phyloP scores from a whole-genome alignment of 2,329 filamentous ascomycete species.

The Trichoderma afroharzianum region DNA sequence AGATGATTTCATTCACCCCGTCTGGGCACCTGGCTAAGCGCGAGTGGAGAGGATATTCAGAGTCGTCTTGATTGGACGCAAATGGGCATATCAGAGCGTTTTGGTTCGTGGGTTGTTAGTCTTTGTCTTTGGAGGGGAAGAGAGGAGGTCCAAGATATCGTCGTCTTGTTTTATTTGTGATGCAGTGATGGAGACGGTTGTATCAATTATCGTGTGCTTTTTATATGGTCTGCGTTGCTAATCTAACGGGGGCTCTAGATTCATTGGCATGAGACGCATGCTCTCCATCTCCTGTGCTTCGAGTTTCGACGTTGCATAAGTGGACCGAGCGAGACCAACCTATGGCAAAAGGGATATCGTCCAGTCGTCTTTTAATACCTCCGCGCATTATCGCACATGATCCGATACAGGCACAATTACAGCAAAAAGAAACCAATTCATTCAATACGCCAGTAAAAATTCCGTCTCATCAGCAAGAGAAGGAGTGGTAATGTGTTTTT shows the following conservation, averaged over 20 bases:
- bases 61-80: not conserved
- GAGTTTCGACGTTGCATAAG: not conserved
- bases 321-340: not conserved
- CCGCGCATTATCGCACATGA: not conserved
- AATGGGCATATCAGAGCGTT: not conserved
- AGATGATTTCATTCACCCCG: not conserved
- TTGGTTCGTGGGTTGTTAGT: not conserved
- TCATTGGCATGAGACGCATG: not conserved
- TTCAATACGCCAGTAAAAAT: not conserved
- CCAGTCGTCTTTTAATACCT: not conserved
- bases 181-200: not conserved
- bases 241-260: not conserved
- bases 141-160: not conserved
- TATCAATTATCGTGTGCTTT: not conserved
- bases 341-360: not conserved
- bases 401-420: not conserved
- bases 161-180: not conserved
- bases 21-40: not conserved
- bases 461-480: not conserved
- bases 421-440: not conserved
- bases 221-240: not conserved
- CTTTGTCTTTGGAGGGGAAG: not conserved
- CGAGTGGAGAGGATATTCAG: not conserved
- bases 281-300: not conserved
- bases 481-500: not conserved